Base-by-base conservation (phyloP, 2,329 filamentous ascomycete species). In the Xylaria multiplex region DNA sequence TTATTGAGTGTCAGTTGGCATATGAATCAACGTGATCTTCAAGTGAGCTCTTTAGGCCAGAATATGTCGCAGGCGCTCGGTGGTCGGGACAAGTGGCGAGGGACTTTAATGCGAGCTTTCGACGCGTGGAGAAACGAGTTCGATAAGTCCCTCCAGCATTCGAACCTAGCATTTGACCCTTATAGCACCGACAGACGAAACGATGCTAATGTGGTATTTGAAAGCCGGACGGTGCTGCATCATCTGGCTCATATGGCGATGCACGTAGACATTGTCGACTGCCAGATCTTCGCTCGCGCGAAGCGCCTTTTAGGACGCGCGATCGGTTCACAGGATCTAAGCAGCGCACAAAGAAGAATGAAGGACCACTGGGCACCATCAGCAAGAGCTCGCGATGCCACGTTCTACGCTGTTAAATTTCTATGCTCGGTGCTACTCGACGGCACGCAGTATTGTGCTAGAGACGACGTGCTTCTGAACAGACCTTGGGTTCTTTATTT, bases 201-300 rank as follows among this genome's bases (percentile, higher is more conserved):
- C 72, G 84, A 88, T 65, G 80, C 82, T 58, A 87, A 84, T 62
- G 80, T 86, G 14, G 90, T 96, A 35, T 95, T 96, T 72, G 93
- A 97, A 77, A 93, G 91, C 69, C 88, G 93, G 22, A 96, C 91
- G 2, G 95, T 97, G 32, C 83, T 98, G 50, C 94, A 98, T 76
- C 93, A 97, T 73, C 83, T 99, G 13, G 96, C 96, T 0, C 96
- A 98, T 78, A 97, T 99, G 93, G 93, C 93, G 2, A 97, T 97
- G 86, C 93, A 98, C 75, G 93, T 97, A 27, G 95, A 98, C 75
- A 93, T 98, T 60, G 92, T 97, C n/a, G 95, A 98, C 77, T 95
- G 93, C 74, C 95, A 98, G 79, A 96, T 98, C 70, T 97, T 96
- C 77, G 96, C 95, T 5, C 90, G 94, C 8, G 93, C 95, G 1